Evolutionary conservation across 2,329 filamentous ascomycete genomes (phyloP), one percentile per base, ranked within the genome.

Genomic region (Cladosporium sphaerospermum): DNA sequence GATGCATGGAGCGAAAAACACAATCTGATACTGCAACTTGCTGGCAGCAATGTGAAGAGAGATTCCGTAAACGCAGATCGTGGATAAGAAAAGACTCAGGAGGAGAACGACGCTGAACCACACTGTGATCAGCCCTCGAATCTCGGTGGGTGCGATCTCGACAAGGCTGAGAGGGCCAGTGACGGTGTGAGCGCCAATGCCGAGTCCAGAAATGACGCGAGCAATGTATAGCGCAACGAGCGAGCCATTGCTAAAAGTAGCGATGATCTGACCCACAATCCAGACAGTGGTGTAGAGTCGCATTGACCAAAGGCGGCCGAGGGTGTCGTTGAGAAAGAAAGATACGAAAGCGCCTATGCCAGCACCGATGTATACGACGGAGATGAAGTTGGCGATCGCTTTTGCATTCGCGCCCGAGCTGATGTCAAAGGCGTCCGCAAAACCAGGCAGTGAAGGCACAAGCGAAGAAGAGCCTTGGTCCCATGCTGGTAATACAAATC

Each of bases 81-180:
- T 59, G 16, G 67, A 59, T 0, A 67, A 49, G 4, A 64, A 66
- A 39, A 71, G 59, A 11, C 63, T 59, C 1, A 73, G 54, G 1
- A 66, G 49, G 66, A 75, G 69, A n/a, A 62, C 63, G 1, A 73
- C 65, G 36, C 52, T 66, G 57, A 69, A 73, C 71, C 70, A 73
- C 0, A 62, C 58, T 0, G 66, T 60, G 8, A 74, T 50, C 1
- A 75, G 59, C 9, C 72, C 71, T 5, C 71, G 68, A 2, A 72
- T 69, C 52, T 71, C 70, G 5, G 64, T 56, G 0, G 72, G 71
- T 1, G 72, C 69, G 13, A 73, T 68, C 56, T 74, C 72, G 4
- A 69, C 69, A 33, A 74, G 67, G 5, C 65, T 65, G 52, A 73
- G 64, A 6, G 71, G 62, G 0, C 70, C 69, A 1, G 60, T 69